phyloP scores from a whole-genome alignment of 2,329 filamentous ascomycete genomes.

The Pseudocercospora fuligena region DNA sequence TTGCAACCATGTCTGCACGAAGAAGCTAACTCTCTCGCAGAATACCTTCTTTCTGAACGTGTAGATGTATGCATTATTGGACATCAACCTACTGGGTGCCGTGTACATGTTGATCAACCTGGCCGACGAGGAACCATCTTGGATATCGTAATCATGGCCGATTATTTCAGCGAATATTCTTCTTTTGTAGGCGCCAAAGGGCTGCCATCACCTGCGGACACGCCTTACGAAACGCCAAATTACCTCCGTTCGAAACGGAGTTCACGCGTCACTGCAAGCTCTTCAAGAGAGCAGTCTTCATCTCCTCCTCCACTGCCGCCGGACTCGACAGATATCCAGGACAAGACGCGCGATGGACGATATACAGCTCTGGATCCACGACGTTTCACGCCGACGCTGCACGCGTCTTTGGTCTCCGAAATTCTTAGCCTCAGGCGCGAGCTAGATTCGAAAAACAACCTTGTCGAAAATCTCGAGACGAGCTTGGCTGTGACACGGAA shows the following conservation, averaged over 20 bases:
- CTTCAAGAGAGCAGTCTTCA: slow-evolving; percentile 67
- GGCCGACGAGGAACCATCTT: neutral
- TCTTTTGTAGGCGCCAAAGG: slow-evolving; percentile 57
- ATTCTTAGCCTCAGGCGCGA: slow-evolving; percentile 86
- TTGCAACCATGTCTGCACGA: neutral
- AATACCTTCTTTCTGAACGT: slow-evolving; percentile 17
- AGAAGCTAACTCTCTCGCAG: slow-evolving; percentile 16
- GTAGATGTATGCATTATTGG: slow-evolving; percentile 25
- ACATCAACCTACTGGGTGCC: slow-evolving; percentile 39
- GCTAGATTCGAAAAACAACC: slow-evolving; percentile 83
- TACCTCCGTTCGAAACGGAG: slow-evolving; percentile 62
- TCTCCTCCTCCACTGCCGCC: slow-evolving; percentile 61
- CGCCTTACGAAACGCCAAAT: slow-evolving; percentile 68
- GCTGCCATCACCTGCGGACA: slow-evolving; percentile 72
- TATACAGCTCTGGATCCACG: slow-evolving; percentile 80
- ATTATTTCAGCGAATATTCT: slow-evolving; percentile 55
- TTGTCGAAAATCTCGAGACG: slow-evolving; percentile 83
- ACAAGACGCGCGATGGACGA: slow-evolving; percentile 56
- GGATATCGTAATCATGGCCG: slow-evolving; percentile 36
- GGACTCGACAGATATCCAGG: slow-evolving; percentile 44
- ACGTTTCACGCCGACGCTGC: slow-evolving; percentile 91
- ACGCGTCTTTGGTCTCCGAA: slow-evolving; percentile 92
- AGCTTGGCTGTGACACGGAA: slow-evolving; percentile 71
- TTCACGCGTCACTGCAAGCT: slow-evolving; percentile 58
- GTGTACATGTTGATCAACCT: slow-evolving; percentile 9